Evolutionary conservation across 2,329 filamentous ascomycete species (phyloP), one percentile per base, ranked within the genome.

Genomic region (Calycina marina): DNA sequence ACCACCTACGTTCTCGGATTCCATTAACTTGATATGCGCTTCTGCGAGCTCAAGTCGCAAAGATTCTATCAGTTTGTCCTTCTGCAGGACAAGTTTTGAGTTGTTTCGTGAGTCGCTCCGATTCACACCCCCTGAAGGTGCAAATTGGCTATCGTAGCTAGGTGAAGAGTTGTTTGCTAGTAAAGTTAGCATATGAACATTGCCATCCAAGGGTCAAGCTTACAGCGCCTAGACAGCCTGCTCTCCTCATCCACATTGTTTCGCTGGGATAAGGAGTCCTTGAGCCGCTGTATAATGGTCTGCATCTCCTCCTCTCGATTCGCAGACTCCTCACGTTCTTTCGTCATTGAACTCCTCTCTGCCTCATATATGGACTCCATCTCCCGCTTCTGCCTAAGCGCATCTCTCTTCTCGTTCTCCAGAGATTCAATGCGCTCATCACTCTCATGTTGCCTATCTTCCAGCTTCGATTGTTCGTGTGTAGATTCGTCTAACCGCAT

Each of bases 41-140:
- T 96, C 90, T 26, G 90, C 88, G 30, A 98, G 69, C 55, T 98
- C 90, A 15, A 96, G 69, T 35, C 88, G 73, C 40, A 98, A 65
- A 8, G 80, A 84, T 55, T 96, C 88, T 46, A 98, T 96, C 37
- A 94, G 65, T 59, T 92, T 90, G 58, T 98, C 90, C 56, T 96
- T 98, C 55, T 96, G 86, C 46, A 92, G 67, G 31, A 96, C 69
- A 32, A 93, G 65, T 56, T 88, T 92, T 10, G 85, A 92, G 56
- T 80, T 88, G 54, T 82, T 92, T 41, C 80, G 72, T 18, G 85
- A 93, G 48, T 92, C 82, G 64, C 83, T 93, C 42, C 84, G 78
- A 47, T 88, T 76, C 33, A 93, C 59, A 4, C 83, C 84, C 11
- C 79, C 79, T 2, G 84, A 80, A 10, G 86, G 86, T 6, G 86